Evolutionary conservation across 768 basidiomycete genomes (phyloP).

Genomic region (Phylloporus sp.): DNA sequence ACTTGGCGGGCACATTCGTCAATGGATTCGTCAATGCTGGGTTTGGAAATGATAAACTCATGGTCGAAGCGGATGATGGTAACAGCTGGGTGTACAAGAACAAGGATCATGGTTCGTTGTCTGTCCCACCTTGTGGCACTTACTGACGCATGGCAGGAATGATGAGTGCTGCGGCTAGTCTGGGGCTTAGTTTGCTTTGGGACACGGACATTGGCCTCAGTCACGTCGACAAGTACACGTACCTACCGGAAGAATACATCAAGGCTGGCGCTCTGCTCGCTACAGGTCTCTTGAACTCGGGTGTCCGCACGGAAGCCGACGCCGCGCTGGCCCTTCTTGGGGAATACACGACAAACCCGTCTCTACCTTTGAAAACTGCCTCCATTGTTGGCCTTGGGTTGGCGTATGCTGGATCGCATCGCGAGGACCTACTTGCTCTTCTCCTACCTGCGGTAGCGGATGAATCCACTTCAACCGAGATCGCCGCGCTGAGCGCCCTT

Average conservation of each 20-base stretch:
- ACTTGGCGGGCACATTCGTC: slow-evolving; percentile 94
- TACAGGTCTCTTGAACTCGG: slow-evolving; percentile 86
- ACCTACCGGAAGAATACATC: slow-evolving; percentile 93
- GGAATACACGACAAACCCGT: slow-evolving; percentile 86
- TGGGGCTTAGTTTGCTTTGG: slow-evolving; percentile 92
- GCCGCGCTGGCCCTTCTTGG: slow-evolving; percentile 86
- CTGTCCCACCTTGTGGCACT: neutral
- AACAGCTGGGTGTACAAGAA: slow-evolving; percentile 99
- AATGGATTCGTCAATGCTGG: slow-evolving; percentile 99
- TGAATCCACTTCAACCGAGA: slow-evolving; percentile 80
- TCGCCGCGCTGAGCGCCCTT: slow-evolving; percentile 78
- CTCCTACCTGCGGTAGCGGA: slow-evolving; percentile 83
- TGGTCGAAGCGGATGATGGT: slow-evolving; percentile 95
- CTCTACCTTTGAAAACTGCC: slow-evolving; percentile 74
- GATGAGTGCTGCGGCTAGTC: slow-evolving; percentile 93
- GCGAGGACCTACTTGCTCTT: slow-evolving; percentile 73
- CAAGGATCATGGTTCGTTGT: slow-evolving; percentile 82
- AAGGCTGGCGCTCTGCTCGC: slow-evolving; percentile 97
- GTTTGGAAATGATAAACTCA: slow-evolving; percentile 97
- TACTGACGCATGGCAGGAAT: slow-evolving; percentile 52
- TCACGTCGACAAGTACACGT: slow-evolving; percentile 97
- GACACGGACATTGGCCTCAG: slow-evolving; percentile 91
- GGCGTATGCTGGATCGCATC: slow-evolving; percentile 91
- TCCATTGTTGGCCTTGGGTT: slow-evolving; percentile 92
- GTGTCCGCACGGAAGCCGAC: slow-evolving; percentile 89